phyloP scores from a whole-genome alignment of 2,329 filamentous ascomycete genomes.

The Corinectria fuckeliana region DNA sequence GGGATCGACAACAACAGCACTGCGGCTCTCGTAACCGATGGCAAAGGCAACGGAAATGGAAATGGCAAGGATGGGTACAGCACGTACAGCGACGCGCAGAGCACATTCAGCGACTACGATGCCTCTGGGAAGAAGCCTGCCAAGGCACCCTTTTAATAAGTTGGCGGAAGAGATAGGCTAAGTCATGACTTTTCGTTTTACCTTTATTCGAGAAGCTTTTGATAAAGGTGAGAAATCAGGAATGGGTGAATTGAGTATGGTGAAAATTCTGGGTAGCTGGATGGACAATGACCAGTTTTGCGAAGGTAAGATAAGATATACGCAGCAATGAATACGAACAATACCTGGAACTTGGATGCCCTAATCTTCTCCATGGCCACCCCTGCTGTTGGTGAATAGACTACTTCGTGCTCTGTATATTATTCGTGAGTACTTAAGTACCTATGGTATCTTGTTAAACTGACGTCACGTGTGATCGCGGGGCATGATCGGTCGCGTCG shows the following conservation, averaged over 20 bases:
- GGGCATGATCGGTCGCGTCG: conserved; percentile 34
- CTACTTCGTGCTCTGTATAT: too few relatives aligned
- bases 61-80: conserved; percentile 31
- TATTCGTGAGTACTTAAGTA: too few relatives aligned
- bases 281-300: not conserved
- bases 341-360: not conserved
- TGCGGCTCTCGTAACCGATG: conserved; percentile 30
- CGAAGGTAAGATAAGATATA: not conserved
- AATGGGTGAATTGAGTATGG: not conserved
- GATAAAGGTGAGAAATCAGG: not conserved
- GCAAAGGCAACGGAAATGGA: conserved; percentile 27
- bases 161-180: conserved; percentile 6
- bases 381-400: too few relatives aligned
- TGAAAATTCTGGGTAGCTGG: conserved; percentile 5
- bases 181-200: conserved; percentile 8
- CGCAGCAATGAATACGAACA: conserved; percentile 2
- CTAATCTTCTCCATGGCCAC: too few relatives aligned
- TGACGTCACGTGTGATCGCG: conserved; percentile 27
- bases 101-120: conserved; percentile 37
- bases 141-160: conserved; percentile 27
- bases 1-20: conserved; percentile 57
- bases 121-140: conserved; percentile 43
- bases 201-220: conserved; percentile 3
- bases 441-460: not conserved
- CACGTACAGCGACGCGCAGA: conserved; percentile 38